Evolutionary conservation across 768 basidiomycete species (phyloP).

Genomic region (Leucogyrophana mollusca): DNA sequence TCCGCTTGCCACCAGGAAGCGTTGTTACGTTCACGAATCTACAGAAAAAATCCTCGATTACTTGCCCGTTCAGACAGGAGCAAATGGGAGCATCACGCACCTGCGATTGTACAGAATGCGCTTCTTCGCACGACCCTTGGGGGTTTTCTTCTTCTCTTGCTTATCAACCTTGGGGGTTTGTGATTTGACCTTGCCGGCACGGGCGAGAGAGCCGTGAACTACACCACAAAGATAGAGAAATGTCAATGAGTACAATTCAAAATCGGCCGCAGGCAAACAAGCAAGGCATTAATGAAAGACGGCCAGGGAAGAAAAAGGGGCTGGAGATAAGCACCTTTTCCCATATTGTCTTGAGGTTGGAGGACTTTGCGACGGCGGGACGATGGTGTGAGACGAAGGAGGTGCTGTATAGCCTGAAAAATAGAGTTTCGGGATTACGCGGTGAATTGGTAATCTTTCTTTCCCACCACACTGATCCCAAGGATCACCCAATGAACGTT

Average conservation of each 20-base stretch:
- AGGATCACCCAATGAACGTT: no score
- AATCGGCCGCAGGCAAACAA: slow-evolving; percentile 2
- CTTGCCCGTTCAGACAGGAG: neutral
- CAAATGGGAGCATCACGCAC: slow-evolving; percentile 50
- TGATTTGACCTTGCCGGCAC: slow-evolving; percentile 99
- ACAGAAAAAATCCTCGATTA: slow-evolving; percentile 11
- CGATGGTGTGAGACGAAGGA: slow-evolving; percentile 23
- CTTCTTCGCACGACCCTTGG: slow-evolving; percentile 98
- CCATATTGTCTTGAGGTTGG: slow-evolving; percentile 68
- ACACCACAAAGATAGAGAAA: slow-evolving; percentile 5
- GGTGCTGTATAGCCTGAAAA: slow-evolving; percentile 42
- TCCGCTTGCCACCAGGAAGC: slow-evolving; percentile 88
- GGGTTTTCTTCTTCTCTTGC: slow-evolving; percentile 99
- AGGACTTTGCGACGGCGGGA: slow-evolving; percentile 32
- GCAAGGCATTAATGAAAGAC: slow-evolving; percentile 1
- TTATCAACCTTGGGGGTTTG: slow-evolving; percentile 97
- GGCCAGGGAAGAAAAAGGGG: slow-evolving; percentile 4
- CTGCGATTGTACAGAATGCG: slow-evolving; percentile 90
- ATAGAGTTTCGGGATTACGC: slow-evolving; percentile 24
- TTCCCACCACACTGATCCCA: no score
- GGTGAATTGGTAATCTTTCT: no score
- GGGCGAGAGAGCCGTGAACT: slow-evolving; percentile 99
- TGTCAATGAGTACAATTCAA: neutral
- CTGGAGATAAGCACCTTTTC: slow-evolving; percentile 56
- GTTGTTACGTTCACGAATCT: slow-evolving; percentile 95